Conservation (phyloP, 2,329 filamentous ascomycete species). For the Juglanconis oblonga region DNA sequence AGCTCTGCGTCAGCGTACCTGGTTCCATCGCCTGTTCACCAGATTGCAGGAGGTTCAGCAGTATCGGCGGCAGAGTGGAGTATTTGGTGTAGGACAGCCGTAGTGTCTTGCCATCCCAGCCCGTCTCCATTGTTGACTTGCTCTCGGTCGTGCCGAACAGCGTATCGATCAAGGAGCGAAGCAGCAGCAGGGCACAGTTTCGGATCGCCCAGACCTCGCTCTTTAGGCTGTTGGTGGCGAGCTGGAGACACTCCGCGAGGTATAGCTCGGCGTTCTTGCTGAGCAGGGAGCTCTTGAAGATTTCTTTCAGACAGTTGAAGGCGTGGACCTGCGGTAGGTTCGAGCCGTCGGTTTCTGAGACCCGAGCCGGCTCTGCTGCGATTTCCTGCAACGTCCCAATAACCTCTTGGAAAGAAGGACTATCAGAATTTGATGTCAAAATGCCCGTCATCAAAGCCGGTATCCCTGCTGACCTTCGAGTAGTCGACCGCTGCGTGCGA, state of each 20-base stretch:
- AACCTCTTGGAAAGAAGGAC: slow-evolving; percentile 61
- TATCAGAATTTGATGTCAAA: slow-evolving; percentile 60
- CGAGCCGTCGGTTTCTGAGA: slow-evolving; percentile 57
- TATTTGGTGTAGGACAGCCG: slow-evolving; percentile 70
- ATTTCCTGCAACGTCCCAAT: slow-evolving; percentile 62
- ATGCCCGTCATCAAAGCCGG: slow-evolving; percentile 84
- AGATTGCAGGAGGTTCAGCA: slow-evolving; percentile 59
- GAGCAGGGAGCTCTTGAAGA: slow-evolving; percentile 80
- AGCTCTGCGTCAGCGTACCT: slow-evolving; percentile 25
- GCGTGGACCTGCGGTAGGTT: slow-evolving; percentile 90
- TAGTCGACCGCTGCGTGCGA: slow-evolving; percentile 73
- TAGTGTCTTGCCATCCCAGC: slow-evolving; percentile 62
- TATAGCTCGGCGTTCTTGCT: slow-evolving; percentile 70
- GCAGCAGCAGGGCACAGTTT: slow-evolving; percentile 87
- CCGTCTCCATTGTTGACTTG: slow-evolving; percentile 58
- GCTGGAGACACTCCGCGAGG: slow-evolving; percentile 68
- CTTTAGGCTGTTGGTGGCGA: slow-evolving; percentile 77
- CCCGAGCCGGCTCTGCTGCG: slow-evolving; percentile 49
- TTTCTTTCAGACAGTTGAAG: slow-evolving; percentile 87
- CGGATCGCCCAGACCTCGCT: slow-evolving; percentile 92
- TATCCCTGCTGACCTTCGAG: slow-evolving; percentile 86
- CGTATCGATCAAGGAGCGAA: slow-evolving; percentile 79
- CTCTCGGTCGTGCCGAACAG: slow-evolving; percentile 74
- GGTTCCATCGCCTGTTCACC: slow-evolving; percentile 44
- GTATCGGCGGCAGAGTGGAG: slow-evolving; percentile 59